Evolutionary conservation across 2,329 filamentous ascomycete species (phyloP), one percentile per base, ranked within the genome.

Genomic region (Escovopsis sp.): DNA sequence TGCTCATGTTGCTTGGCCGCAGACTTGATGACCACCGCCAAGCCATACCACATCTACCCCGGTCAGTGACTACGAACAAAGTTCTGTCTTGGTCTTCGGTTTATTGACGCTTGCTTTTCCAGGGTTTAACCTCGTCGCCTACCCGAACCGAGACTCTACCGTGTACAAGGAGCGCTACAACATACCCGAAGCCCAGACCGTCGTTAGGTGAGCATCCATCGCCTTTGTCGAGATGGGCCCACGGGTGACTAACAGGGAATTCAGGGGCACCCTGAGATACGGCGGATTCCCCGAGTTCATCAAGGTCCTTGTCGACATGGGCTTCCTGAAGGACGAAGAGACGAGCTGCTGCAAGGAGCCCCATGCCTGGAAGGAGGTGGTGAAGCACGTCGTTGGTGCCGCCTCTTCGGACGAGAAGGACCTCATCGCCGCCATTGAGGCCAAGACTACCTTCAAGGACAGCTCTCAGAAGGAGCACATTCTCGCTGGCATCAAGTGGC

Each of bases 141-240:
- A 96, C 63, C 81, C 82, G 39, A 94, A 94, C 74, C 71, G 87
- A 48, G 87, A 96, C 62, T 87, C 78, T 15, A 88, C 83, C 13
- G 69, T 72, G 8, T 96, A 88, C 74, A 77, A 76, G 53, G 79
- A 93, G 68, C 76, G 83, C 43, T 94, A 94, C 70, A 62, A 74
- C 58, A 94, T 94, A 51, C 86, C 87, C 34, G 87, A 96, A 64
- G 85, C 84, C n/a, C 81, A 93, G 60, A 94, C 82, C 35, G 73
- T 94, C 50, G 66, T 30, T 93, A 25, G 21, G 21, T 25, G 11
- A 3, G 4, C 21, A 25, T 9, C 4, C 21, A 25, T 11, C 8
- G 3, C 4, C 21, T 25, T 11, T 3, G 7, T 3, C 3, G 9
- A 25, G 4, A 9, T 25, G 21, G n/a, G n/a, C n/a, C n/a, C n/a